Percentiles rank a stretch among this genome's conserved stretches.
Conservation (phyloP, 2,329 filamentous ascomycete genomes). For the Pseudocercospora cruenta region DNA sequence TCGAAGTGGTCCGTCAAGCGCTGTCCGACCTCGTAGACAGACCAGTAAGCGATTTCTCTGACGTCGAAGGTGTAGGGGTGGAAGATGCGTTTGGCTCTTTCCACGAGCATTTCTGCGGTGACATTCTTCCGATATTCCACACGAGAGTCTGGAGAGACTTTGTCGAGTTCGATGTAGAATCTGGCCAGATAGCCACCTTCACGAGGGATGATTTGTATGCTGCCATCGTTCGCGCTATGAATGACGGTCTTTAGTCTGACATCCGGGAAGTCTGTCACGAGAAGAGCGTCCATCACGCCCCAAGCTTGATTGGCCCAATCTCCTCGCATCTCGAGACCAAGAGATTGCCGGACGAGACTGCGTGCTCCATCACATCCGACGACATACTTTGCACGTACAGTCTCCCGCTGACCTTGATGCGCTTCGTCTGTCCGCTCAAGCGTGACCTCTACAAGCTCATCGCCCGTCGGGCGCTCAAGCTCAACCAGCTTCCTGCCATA, state of each 20-base stretch:
- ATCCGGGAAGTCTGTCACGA: conserved; percentile 49
- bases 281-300: conserved; percentile 42
- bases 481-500: conserved; percentile 33
- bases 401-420: conserved; percentile 36
- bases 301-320: conserved; percentile 42
- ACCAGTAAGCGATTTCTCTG: conserved; percentile 69
- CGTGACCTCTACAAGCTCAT: conserved; percentile 54
- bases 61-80: conserved; percentile 69
- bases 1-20: conserved; percentile 69
- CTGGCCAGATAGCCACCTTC: conserved; percentile 40
- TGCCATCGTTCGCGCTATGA: conserved; percentile 69
- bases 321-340: conserved; percentile 41
- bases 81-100: conserved; percentile 66
- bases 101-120: conserved; percentile 65
- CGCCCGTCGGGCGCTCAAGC: conserved; percentile 27
- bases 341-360: conserved; percentile 34
- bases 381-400: conserved; percentile 38
- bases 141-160: conserved; percentile 49
- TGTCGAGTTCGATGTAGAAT: conserved; percentile 43
- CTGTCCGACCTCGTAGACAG: conserved; percentile 60
- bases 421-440: conserved; percentile 43
- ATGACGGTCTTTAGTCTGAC: conserved; percentile 52
- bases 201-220: conserved; percentile 75
- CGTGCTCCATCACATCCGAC: conserved; percentile 43
- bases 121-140: conserved; percentile 63